Evolutionary conservation across 139 green algal genomes (phyloP), one percentile per base, ranked within the genome.

Genomic region (Coelastrella sp.): DNA sequence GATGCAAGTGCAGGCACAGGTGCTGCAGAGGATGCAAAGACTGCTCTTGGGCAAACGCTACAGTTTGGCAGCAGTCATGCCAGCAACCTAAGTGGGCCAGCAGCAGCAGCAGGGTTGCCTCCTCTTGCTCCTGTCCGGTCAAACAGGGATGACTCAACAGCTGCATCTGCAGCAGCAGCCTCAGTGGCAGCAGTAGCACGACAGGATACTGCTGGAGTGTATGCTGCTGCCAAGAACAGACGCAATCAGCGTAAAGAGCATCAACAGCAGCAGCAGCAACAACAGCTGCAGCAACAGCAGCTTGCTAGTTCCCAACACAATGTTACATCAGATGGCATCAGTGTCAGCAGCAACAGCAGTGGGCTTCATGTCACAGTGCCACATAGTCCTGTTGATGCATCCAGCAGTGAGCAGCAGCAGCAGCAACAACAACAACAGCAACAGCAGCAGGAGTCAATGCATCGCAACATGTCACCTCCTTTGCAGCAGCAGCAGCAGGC

Each of bases 401-500:
- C 8, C 57, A 17, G 8, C 61, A 73, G 84, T 35, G 60, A 72
- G 58, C 56, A 87, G 65, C 87, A 56, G 24, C 76, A 76, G 11
- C 84, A 82, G 27, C 87, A 86, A 56, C 61, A 79, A 15, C 86
- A 79, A 7, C 56, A 76, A 15, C 70, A 84, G 22, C 81, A 88
- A 27, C 82, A 78, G 61, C 82, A 70, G 88, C 35, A 61, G 22
- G n/a, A 20, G 7, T 17, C 27, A 19, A 57, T 58, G 57, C 59
- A 90, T 24, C 24, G 35, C 20, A n/a, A 61, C 4, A 78, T 65
- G 60, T 79, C 76, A 22, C 81, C 83, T n/a, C 81, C 74, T 15
- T 61, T 72, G 73, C 89, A 85, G 61, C 74, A 92, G 82, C 74
- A 82, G 63, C 75, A 81, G 66, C 63, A 86, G 7, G 35, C 68